A percentile compares a stretch with the other conserved stretches of the same genome.
Evolutionary conservation across 768 basidiomycete species (phyloP).

Genomic region (Austroboletus eburneus): DNA sequence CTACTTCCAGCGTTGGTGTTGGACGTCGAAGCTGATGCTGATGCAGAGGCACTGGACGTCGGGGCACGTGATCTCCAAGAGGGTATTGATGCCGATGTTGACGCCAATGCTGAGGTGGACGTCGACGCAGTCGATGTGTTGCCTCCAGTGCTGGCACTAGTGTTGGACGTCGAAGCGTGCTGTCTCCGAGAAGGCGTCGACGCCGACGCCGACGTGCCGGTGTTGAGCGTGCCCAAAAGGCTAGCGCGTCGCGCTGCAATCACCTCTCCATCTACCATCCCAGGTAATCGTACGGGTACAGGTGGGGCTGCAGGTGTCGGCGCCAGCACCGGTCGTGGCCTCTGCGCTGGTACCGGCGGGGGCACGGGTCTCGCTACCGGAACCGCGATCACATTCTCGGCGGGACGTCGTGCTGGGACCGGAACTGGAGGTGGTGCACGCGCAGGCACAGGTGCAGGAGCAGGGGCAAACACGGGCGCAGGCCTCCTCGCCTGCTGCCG

Average conservation of each 20-base stretch:
- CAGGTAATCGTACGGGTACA: too few relatives aligned
- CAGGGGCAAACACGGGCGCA: neutral
- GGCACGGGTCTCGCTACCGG: too few relatives aligned
- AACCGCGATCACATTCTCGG: too few relatives aligned
- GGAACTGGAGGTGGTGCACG: neutral
- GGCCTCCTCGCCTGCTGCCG: slow-evolving; percentile 27
- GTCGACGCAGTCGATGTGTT: neutral
- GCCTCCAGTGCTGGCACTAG: too few relatives aligned
- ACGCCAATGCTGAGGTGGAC: neutral
- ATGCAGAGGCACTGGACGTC: neutral
- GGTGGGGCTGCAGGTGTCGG: neutral
- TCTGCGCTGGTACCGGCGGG: too few relatives aligned
- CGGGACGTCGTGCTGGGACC: neutral
- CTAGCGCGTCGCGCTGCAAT: too few relatives aligned
- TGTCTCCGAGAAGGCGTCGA: too few relatives aligned
- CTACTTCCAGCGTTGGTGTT: neutral
- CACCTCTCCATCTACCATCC: too few relatives aligned
- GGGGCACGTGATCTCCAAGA: neutral
- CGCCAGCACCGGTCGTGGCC: too few relatives aligned
- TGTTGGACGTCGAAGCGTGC: neutral
- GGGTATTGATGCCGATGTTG: too few relatives aligned
- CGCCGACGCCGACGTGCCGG: too few relatives aligned
- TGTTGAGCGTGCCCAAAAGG: too few relatives aligned
- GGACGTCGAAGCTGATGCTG: neutral
- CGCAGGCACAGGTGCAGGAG: neutral